These are phyloP conservation scores for Theobroma cacao DNA, from an alignment of 345 rosid species.

Conservation along the genomic window DNA sequence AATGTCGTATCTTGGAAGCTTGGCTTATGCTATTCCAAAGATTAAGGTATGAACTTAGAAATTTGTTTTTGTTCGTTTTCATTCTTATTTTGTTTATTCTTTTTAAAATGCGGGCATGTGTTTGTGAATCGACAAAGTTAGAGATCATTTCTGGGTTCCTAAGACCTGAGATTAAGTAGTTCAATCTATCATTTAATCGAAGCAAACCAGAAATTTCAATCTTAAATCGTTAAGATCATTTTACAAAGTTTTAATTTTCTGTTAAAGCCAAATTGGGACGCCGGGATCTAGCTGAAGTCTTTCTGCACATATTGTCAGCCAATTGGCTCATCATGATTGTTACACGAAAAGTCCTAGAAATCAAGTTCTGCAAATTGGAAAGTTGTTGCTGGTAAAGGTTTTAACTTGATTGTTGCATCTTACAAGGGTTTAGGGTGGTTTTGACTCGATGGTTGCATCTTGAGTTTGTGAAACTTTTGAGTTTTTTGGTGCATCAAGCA, in stretches of 20 bases:
- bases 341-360: neutral
- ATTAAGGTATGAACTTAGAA: slow-evolving; percentile 49
- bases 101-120: neutral
- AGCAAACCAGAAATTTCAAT: neutral
- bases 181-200: neutral
- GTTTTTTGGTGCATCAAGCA: neutral
- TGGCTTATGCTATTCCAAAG: slow-evolving; percentile 75
- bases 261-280: neutral
- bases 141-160: slow-evolving; percentile 1
- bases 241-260: neutral
- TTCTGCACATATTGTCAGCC: neutral
- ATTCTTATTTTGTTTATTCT: neutral
- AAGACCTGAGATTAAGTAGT: neutral
- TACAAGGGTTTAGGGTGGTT: neutral
- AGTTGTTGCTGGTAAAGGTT: neutral
- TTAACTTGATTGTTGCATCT: neutral
- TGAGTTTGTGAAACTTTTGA: neutral
- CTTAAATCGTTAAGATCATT: neutral
- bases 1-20: slow-evolving; percentile 69
- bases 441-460: neutral
- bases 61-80: neutral
- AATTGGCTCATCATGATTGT: neutral
- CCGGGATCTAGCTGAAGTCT: neutral
- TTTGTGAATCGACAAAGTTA: neutral
- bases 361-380: neutral